Conservation (phyloP, 1,284 basidiomycete species). For the Afroboletus lepidellus region DNA sequence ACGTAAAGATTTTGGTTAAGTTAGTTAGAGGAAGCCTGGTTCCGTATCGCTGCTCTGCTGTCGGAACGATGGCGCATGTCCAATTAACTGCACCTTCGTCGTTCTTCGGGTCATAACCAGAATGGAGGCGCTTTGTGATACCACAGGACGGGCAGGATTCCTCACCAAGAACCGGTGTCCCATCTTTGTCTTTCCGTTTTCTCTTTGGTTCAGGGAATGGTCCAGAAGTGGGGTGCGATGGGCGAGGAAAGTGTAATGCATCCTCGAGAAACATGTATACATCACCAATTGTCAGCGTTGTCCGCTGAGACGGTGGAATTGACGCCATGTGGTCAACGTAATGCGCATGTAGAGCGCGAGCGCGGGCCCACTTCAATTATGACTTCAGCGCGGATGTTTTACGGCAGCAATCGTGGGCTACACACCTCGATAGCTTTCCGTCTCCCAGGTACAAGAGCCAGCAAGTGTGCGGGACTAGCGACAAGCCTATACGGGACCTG, state of each 20-base stretch:
- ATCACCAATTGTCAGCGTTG: slow-evolving; percentile 49
- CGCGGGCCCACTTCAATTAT: slow-evolving; percentile 59
- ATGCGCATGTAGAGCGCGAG: slow-evolving; percentile 49
- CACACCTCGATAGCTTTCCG: slow-evolving; percentile 70
- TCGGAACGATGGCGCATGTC: slow-evolving; percentile 28
- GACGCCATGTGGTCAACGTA: slow-evolving; percentile 38
- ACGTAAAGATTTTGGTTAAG: slow-evolving; percentile 18
- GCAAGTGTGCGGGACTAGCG: slow-evolving; percentile 44
- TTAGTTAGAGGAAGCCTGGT: slow-evolving; percentile 22
- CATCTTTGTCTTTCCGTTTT: slow-evolving; percentile 28
- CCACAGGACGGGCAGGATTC: slow-evolving; percentile 30
- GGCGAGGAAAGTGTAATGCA: slow-evolving; percentile 47
- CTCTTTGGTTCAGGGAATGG: slow-evolving; percentile 24
- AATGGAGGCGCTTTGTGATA: slow-evolving; percentile 31
- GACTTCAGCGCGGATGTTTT: slow-evolving; percentile 5
- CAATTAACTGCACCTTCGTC: slow-evolving; percentile 23
- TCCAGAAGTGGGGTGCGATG: slow-evolving; percentile 12
- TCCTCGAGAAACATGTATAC: slow-evolving; percentile 60
- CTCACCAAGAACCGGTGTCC: slow-evolving; percentile 18
- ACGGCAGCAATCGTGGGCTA: background rate
- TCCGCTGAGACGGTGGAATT: slow-evolving; percentile 21
- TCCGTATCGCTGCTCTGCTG: slow-evolving; percentile 22
- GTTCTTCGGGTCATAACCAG: slow-evolving; percentile 20
- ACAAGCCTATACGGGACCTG: slow-evolving; percentile 56
- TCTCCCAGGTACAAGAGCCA: slow-evolving; percentile 51